A percentile compares a stretch with the other conserved stretches of the same genome.
Conservation (phyloP, 148 eudicot genomes). For the Heliamphora exappendiculata region DNA sequence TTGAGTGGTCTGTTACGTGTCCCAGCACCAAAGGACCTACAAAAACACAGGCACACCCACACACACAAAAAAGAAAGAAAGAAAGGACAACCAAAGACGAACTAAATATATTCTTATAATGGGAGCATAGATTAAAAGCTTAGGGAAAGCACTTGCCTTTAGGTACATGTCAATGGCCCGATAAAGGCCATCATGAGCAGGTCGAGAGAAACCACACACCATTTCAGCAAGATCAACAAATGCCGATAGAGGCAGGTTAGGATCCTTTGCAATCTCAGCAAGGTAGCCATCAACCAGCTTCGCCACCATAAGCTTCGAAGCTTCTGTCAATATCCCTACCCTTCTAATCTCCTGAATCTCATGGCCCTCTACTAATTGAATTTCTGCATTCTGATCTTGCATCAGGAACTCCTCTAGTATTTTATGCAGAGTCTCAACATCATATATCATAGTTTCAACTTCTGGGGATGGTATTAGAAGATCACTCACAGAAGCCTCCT, state of each 20-base stretch:
- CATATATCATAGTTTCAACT: constrained; percentile 43
- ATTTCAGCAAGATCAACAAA: constrained; percentile 71
- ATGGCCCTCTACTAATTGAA: constrained; percentile 25
- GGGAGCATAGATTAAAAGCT: not conserved
- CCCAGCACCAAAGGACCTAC: not conserved
- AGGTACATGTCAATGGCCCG: constrained; percentile 89
- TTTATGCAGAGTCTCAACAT: constrained; percentile 46
- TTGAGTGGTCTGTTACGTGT: not conserved
- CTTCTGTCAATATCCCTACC: constrained; percentile 73
- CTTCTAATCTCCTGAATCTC: constrained; percentile 32
- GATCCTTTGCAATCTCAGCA: constrained; percentile 72
- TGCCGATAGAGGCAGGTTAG: constrained; percentile 46
- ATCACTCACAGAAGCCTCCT: constrained; percentile 74
- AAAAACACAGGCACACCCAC: not conserved
- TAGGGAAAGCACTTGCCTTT: constrained; percentile 43
- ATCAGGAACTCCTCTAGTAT: constrained; percentile 60
- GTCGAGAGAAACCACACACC: constrained; percentile 62
- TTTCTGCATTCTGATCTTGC: constrained; percentile 42
- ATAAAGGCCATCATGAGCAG: constrained; percentile 81
- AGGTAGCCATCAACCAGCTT: constrained; percentile 81
- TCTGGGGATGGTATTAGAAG: constrained; percentile 50
- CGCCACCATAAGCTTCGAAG: constrained; percentile 90
- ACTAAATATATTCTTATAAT: not conserved
- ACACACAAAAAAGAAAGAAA: not conserved
- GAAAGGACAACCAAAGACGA: not conserved